phyloP scores from a whole-genome alignment of 352 stramenopile genomes.

The Phytophthora pluvialis region DNA sequence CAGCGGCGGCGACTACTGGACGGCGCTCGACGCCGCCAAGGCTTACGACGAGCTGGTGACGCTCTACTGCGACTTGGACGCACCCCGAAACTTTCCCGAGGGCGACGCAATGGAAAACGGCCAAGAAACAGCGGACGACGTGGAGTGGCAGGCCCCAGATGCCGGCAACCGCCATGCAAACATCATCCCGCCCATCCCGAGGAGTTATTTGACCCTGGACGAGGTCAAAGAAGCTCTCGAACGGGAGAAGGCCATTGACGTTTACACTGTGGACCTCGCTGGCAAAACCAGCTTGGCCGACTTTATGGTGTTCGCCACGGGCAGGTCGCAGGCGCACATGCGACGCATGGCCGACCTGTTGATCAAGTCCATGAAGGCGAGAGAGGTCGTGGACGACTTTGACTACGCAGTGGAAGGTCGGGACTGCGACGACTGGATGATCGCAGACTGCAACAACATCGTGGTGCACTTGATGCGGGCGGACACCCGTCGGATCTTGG shows the following conservation, averaged over 20 bases:
- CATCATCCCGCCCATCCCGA: constrained; percentile 65
- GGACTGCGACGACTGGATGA: constrained; percentile 94
- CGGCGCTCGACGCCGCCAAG: constrained; percentile 79
- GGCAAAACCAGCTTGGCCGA: constrained; percentile 86
- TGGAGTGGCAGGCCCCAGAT: constrained; percentile 73
- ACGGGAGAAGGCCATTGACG: constrained; percentile 77
- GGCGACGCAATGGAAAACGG: constrained; percentile 12
- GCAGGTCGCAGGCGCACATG: constrained; percentile 86
- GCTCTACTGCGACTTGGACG: constrained; percentile 80
- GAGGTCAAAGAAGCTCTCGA: constrained; percentile 72
- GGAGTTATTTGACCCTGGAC: constrained; percentile 79
- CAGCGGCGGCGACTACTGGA: constrained; percentile 84
- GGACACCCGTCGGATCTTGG: constrained; percentile 77
- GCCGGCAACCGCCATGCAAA: constrained; percentile 77
- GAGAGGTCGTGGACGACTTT: constrained; percentile 73
- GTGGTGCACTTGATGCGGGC: constrained; percentile 89
- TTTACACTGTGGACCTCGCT: constrained; percentile 76
- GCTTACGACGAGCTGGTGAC: constrained; percentile 84
- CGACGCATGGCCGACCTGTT: constrained; percentile 88
- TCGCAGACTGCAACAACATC: constrained; percentile 91
- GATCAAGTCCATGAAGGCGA: constrained; percentile 84
- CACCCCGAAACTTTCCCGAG: constrained; percentile 73
- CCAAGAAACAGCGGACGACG: constrained; percentile 9
- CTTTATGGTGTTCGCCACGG: constrained; percentile 91
- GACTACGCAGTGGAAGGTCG: constrained; percentile 87